phyloP scores from a whole-genome alignment of 768 basidiomycete genomes.

The Russula foetens region DNA sequence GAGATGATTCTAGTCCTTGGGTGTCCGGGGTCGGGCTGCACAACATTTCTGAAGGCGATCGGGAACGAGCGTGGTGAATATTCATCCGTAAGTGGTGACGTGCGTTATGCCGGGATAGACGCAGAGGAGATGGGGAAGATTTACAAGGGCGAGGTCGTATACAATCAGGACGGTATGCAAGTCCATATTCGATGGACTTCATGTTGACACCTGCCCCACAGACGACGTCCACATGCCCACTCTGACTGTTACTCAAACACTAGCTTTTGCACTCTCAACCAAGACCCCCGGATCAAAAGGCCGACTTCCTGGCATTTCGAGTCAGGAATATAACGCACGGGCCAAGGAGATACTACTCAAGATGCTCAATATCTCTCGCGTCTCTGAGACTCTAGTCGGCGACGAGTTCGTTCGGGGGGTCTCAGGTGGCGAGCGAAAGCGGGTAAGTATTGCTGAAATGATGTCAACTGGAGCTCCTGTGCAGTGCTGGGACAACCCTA shows the following conservation, averaged over 20 bases:
- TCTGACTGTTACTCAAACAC: conserved; percentile 70
- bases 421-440: conserved; percentile 74
- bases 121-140: conserved; percentile 66
- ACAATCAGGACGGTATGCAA: conserved; percentile 61
- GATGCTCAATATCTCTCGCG: conserved; percentile 83
- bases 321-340: conserved; percentile 46
- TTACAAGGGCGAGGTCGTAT: conserved; percentile 75
- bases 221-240: conserved; percentile 82
- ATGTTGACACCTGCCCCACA: conserved; percentile 27
- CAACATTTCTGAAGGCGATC: conserved; percentile 78
- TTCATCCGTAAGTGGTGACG: conserved; percentile 54
- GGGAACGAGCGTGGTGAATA: conserved; percentile 68
- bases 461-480: conserved; percentile 75
- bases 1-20: conserved; percentile 31
- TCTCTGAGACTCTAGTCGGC: conserved; percentile 69
- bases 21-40: conserved; percentile 78
- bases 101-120: conserved; percentile 76
- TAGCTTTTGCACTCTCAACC: conserved; percentile 62
- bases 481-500: conserved; percentile 81
- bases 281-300: conserved; percentile 70
- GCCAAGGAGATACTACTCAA: conserved; percentile 57
- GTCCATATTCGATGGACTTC: conserved; percentile 9
- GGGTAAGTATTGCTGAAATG: conserved; percentile 80
- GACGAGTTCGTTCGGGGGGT: conserved; percentile 81
- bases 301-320: conserved; percentile 57